A percentile compares a stretch with the other conserved stretches of the same genome.
Conservation (phyloP, 768 basidiomycete genomes). For the Panus rudis region DNA sequence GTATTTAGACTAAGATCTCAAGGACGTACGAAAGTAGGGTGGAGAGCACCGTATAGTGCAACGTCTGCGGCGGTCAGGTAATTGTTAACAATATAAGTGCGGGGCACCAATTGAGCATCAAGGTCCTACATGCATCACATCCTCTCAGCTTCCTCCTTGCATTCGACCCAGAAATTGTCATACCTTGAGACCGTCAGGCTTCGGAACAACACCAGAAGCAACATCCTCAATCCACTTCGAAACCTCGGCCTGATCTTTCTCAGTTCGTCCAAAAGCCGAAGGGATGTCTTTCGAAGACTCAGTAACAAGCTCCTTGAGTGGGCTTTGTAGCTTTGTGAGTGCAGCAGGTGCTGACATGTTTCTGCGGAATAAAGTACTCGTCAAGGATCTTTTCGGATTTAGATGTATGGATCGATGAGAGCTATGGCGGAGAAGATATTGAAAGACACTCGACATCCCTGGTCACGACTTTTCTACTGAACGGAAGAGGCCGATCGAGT, state of each 20-base stretch:
- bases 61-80: conserved; percentile 86
- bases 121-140: conserved; percentile 44
- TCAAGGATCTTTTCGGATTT: neutral
- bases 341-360: conserved; percentile 21
- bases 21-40: conserved; percentile 65
- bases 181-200: conserved; percentile 46
- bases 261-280: conserved; percentile 42
- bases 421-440: too few relatives aligned
- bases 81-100: conserved; percentile 83
- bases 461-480: too few relatives aligned
- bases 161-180: too few relatives aligned
- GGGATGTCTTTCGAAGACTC: conserved; percentile 34
- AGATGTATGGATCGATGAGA: neutral
- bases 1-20: neutral
- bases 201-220: conserved; percentile 39
- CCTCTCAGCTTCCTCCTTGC: neutral
- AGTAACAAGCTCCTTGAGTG: conserved; percentile 43
- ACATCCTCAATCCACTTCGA: conserved; percentile 65
- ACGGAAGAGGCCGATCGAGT: conserved; percentile 1
- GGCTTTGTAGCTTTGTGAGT: conserved; percentile 20
- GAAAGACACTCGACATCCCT: too few relatives aligned
- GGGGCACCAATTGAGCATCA: conserved; percentile 60
- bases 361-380: conserved; percentile 1
- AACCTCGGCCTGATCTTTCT: conserved; percentile 59
- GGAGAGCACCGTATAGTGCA: conserved; percentile 83